These are phyloP conservation scores for Linnemannia elongata DNA, from an alignment of 192 early-diverging fungal genomes.

Conservation along the genomic window DNA sequence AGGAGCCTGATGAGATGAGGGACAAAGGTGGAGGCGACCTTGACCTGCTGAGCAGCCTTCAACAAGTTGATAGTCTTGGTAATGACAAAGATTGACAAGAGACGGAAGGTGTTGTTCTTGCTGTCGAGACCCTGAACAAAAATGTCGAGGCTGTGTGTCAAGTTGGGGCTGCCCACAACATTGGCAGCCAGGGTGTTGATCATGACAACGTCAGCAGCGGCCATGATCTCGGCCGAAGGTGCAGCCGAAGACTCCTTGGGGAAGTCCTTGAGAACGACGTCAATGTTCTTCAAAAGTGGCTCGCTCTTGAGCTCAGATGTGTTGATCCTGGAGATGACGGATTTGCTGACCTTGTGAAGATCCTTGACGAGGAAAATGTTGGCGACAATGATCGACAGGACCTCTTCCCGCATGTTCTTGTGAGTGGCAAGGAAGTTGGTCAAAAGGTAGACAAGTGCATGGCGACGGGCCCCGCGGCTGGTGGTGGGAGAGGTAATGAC, in stretches of 20 bases:
- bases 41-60: slow-evolving; percentile 27
- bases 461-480: slow-evolving; percentile 24
- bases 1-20: slow-evolving; percentile 35
- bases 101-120: slow-evolving; percentile 22
- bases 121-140: slow-evolving; percentile 57
- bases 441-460: slow-evolving; percentile 50
- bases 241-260: slow-evolving; percentile 26
- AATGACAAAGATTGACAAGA: slow-evolving; percentile 60
- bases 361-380: slow-evolving; percentile 54
- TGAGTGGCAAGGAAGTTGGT: slow-evolving; percentile 50
- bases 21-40: slow-evolving; percentile 25
- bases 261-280: slow-evolving; percentile 25
- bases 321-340: slow-evolving; percentile 42
- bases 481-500: slow-evolving; percentile 32
- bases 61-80: slow-evolving; percentile 39
- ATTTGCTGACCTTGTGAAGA: slow-evolving; percentile 40
- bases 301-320: slow-evolving; percentile 40
- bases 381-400: slow-evolving; percentile 52
- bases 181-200: slow-evolving; percentile 58
- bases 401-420: slow-evolving; percentile 45
- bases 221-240: slow-evolving; percentile 13
- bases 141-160: slow-evolving; percentile 32
- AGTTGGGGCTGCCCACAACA: slow-evolving; percentile 24
- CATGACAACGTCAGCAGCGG: slow-evolving; percentile 37
- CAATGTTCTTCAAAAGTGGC: slow-evolving; percentile 39